Base-by-base conservation (phyloP, 1,139 yeast species). In the Candida freyschussii region DNA sequence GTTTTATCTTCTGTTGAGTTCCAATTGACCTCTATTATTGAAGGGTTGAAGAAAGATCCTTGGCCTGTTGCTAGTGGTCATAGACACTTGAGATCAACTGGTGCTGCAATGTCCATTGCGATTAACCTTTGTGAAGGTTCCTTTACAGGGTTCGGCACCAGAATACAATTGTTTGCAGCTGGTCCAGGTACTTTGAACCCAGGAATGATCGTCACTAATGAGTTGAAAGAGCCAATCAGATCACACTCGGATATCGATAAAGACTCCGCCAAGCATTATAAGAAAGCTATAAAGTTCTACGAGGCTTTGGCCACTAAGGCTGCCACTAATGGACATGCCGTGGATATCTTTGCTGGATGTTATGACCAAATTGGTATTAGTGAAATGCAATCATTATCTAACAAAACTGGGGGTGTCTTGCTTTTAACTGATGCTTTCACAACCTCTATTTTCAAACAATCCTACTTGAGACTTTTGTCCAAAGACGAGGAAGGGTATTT, bases 161-260 rank as follows among this genome's bases (percentile, higher is more conserved):
- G 96, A 59, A 72, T 91, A 50, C 79, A 86, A 72, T 69, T 91
- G 44, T 91, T 91, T 54, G 78, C 95, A 29, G 94, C 93, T 35
- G 99, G 98, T 41, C 95, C 96, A 33, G 81, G 96, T 55, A 91
- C 99, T 33, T 78, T 86, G 53, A 84, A 81, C 27, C 98, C 99
- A 10, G 99, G 99, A 53, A 67, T 86, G 63, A 87, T 91, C 52
- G 98, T 91, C 24, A 86, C 94, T 28, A 78, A 83, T 21, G 93
- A 87, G 58, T 72, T 91, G 57, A 84, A 85, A 57, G 98, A 91
- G 61, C 96, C 98, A 36, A 83, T 93, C 50, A 78, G 99, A 68
- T 89, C 97, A 5, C 99, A 91, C 60, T 87, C 86, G 47, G 98
- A 91, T 58, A 85, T 91, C 48, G 95, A 84, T 55, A 75, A 84